Evolutionary conservation across 2,329 filamentous ascomycete genomes (phyloP).

Genomic region (Ambrosiella beaveri): DNA sequence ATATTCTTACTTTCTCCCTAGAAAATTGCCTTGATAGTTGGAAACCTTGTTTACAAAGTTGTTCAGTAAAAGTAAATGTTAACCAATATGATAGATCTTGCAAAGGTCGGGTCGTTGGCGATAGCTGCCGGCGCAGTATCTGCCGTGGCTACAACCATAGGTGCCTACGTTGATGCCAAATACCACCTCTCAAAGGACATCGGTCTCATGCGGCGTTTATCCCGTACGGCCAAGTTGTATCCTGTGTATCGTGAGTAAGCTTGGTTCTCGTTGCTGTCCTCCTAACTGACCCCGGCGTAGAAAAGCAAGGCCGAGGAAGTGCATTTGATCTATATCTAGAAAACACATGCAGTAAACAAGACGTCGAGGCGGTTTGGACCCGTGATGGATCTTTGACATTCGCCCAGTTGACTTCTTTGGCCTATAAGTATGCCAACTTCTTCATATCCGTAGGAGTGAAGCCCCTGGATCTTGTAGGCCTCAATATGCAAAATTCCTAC

Average conservation of each 20-base stretch:
- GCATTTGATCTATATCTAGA: conserved; percentile 50
- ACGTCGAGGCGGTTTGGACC: conserved; percentile 49
- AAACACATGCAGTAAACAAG: conserved; percentile 31
- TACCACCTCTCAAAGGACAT: conserved; percentile 49
- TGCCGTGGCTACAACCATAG: not conserved
- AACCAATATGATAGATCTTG: not conserved
- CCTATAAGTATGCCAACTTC: conserved; percentile 44
- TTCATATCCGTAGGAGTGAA: conserved; percentile 41
- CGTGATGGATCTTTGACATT: conserved; percentile 43
- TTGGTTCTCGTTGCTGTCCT: not conserved
- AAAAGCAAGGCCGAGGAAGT: conserved; percentile 32
- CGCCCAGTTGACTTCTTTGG: conserved; percentile 35
- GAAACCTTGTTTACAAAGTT: too few relatives aligned
- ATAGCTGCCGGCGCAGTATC: not conserved
- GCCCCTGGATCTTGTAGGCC: conserved; percentile 42
- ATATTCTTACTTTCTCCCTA: too few relatives aligned
- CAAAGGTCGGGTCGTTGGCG: not conserved
- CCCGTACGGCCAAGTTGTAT: conserved; percentile 27
- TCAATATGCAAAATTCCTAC: conserved; percentile 50
- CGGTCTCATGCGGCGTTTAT: conserved; percentile 25
- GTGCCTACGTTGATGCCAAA: conserved; percentile 48
- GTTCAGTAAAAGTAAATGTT: too few relatives aligned
- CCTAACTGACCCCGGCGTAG: conserved; percentile 4
- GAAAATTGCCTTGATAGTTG: too few relatives aligned
- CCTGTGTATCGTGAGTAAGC: conserved; percentile 27